These are phyloP conservation scores for Elaeagnus macrophylla DNA, from an alignment of 306 rosid genomes.

Conservation along the genomic window DNA sequence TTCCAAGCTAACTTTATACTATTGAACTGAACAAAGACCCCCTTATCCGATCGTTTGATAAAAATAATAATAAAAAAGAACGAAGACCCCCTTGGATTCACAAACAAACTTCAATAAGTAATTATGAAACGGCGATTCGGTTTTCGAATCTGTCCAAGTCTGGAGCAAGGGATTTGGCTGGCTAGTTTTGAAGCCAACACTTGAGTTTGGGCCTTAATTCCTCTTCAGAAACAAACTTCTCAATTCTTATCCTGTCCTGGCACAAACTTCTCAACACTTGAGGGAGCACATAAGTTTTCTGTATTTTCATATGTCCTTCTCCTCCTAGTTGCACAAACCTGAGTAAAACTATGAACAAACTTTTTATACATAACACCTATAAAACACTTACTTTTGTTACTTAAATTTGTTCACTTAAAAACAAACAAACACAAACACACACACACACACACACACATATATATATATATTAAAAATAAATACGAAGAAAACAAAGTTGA, in stretches of 20 bases:
- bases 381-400: neutral
- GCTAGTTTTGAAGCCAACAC: constrained; percentile 54
- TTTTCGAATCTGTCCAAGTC: constrained; percentile 59
- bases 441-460: too few relatives aligned
- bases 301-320: constrained; percentile 48
- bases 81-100: constrained; percentile 61
- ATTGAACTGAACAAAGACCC: constrained; percentile 47
- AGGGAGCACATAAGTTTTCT: constrained; percentile 44
- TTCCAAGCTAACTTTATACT: constrained; percentile 57
- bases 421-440: too few relatives aligned
- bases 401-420: too few relatives aligned
- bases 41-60: too few relatives aligned
- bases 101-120: constrained; percentile 47
- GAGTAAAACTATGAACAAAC: neutral
- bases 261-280: too few relatives aligned
- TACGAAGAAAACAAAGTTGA: too few relatives aligned
- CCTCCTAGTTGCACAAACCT: constrained; percentile 45
- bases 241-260: constrained; percentile 61
- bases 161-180: constrained; percentile 47
- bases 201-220: constrained; percentile 39
- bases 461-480: too few relatives aligned
- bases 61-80: too few relatives aligned
- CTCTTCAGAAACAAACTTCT: constrained; percentile 49
- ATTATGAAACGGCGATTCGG: constrained; percentile 42
- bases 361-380: too few relatives aligned